Base-by-base conservation (phyloP, 2,329 filamentous ascomycete species). In the Penicillium verrucosum region DNA sequence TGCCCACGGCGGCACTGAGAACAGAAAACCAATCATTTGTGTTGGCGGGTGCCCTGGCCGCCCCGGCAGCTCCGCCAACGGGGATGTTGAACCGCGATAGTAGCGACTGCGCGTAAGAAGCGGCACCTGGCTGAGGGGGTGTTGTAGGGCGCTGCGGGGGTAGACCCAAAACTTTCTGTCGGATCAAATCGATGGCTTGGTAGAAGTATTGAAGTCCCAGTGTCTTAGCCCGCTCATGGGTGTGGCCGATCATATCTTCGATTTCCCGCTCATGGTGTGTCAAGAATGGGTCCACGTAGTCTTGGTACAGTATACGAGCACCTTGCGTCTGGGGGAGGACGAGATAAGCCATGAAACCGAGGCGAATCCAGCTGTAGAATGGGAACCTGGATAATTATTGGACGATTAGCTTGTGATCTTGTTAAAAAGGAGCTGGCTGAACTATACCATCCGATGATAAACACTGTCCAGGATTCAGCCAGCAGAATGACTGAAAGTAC, bases 291-390 rank as follows among this genome's bases (percentile, higher is more conserved):
- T 96, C 88, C 59, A 97, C 81, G 73, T 94, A 86, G 60, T 86
- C 82, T 69, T 92, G 85, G 80, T 97, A 99, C 62, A 97, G 80
- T 67, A 89, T 78, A 59, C 89, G 89, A 56, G 92, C 92, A 73
- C 94, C 94, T 73, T 97, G 93, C n/a, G 91, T 94, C 75, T 96
- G 93, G 0, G 93, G 94, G n/a, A 96, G 85, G 69, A 97, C 92
- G 60, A 99, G 89, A 79, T 97, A 99, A 64, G 94, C 85, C 70
- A 97, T 86, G 76, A 94, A 88, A 70, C 87, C 80, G 53, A 97
- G 85, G 63, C 94, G 91, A 68, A 96, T 81, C 84, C 92, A 97
- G 65, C 90, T 85, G 78, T 97, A 99, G 75, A 97, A 95, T 2
- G 94, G 94, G 37, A 97, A 80, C 90, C 86, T 89, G 49, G 2